Percentiles rank a stretch among this genome's conserved stretches.
phyloP scores from a whole-genome alignment of 257 asterid species.

The Nicotiana sylvestris region DNA sequence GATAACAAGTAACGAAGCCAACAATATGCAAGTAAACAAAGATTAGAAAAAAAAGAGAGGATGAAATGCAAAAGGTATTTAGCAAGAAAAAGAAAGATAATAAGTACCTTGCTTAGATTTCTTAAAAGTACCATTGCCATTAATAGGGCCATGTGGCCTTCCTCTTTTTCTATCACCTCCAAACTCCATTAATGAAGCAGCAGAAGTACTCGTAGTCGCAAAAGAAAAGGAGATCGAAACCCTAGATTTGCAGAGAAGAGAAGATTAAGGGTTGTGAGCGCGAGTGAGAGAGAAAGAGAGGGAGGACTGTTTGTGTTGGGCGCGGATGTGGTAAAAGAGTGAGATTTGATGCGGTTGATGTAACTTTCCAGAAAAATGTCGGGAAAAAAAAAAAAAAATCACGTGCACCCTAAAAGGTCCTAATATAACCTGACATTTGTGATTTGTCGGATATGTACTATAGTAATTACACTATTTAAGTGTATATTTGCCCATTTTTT shows the following conservation, averaged over 20 bases:
- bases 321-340: background rate
- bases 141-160: constrained; percentile 41
- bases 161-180: constrained; percentile 54
- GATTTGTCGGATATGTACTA: no score
- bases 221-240: background rate
- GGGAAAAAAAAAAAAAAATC: background rate
- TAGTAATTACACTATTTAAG: no score
- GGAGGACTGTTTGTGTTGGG: background rate
- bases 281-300: background rate
- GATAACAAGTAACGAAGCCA: background rate
- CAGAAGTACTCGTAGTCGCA: background rate
- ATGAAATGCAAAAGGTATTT: background rate
- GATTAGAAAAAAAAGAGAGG: background rate
- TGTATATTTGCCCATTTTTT: no score
- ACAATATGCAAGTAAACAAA: background rate
- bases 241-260: background rate
- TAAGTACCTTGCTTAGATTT: constrained; percentile 47
- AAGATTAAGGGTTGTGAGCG: background rate
- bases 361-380: background rate
- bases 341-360: background rate
- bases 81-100: constrained; percentile 3
- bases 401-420: background rate
- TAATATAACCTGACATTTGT: no score
- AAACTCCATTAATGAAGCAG: constrained; percentile 39
- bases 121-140: constrained; percentile 62